Conservation (phyloP, 1,139 yeast genomes). For the Starmera stellimalicola region DNA sequence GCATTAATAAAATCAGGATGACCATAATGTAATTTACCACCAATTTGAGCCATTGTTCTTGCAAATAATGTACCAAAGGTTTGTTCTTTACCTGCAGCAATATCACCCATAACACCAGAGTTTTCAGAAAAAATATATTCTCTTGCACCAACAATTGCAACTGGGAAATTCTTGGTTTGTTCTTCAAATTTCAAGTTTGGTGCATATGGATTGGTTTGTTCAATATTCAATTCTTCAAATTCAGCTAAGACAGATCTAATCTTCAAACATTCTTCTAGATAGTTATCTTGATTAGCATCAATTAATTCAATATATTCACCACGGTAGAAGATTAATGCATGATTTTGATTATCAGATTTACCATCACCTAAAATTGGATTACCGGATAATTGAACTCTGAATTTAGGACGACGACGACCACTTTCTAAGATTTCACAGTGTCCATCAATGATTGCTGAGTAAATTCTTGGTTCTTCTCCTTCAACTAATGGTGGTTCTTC, state of each 20-base stretch:
- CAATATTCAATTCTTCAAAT: conserved; percentile 90
- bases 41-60: conserved; percentile 95
- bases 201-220: conserved; percentile 76
- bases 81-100: conserved; percentile 99
- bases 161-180: conserved; percentile 55
- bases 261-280: conserved; percentile 96
- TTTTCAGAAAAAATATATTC: conserved; percentile 98
- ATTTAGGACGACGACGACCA: conserved; percentile 98
- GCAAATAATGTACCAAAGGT: conserved; percentile 98
- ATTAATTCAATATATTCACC: conserved; percentile 97
- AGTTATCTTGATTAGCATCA: conserved; percentile 98
- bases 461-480: conserved; percentile 97
- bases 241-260: conserved; percentile 96
- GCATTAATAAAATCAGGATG: conserved; percentile 98
- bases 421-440: conserved; percentile 96
- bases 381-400: conserved; percentile 96
- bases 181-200: conserved; percentile 38
- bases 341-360: conserved; percentile 98
- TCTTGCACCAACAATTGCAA: conserved; percentile 98
- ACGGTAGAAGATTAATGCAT: conserved; percentile 92
- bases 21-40: conserved; percentile 98
- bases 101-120: conserved; percentile 98
- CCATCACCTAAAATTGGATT: conserved; percentile 99
- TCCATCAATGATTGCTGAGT: conserved; percentile 94
- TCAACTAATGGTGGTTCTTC: conserved; percentile 86